Evolutionary conservation across 2,329 filamentous ascomycete genomes (phyloP).

Genomic region (Aureobasidium subglaciale): DNA sequence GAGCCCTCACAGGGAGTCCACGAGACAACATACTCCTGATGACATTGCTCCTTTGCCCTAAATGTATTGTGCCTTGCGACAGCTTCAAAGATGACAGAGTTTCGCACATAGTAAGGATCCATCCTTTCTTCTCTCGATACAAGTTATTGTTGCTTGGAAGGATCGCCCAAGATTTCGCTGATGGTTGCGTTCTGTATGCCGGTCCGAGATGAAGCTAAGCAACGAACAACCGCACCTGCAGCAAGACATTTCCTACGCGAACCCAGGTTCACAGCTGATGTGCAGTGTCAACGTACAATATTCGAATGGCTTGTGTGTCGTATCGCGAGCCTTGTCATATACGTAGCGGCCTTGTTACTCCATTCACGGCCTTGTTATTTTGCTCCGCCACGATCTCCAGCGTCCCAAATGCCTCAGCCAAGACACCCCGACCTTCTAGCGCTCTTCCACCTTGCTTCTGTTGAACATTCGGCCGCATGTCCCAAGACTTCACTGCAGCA

Average conservation of each 20-base stretch:
- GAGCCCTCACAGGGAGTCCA: too few relatives aligned
- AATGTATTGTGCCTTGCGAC: too few relatives aligned
- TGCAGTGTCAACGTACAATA: neutral
- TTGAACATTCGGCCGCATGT: neutral
- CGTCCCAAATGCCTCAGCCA: neutral
- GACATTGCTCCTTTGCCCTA: too few relatives aligned
- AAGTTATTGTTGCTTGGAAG: too few relatives aligned
- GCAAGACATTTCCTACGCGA: too few relatives aligned
- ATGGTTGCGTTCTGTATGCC: neutral
- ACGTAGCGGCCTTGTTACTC: neutral
- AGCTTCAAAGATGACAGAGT: too few relatives aligned
- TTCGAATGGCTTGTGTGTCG: neutral
- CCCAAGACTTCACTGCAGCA: neutral
- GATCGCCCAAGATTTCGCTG: too few relatives aligned
- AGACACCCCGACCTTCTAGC: conserved; percentile 11
- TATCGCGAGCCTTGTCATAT: neutral
- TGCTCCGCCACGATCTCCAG: conserved; percentile 9
- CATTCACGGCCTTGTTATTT: conserved; percentile 1
- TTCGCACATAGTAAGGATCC: too few relatives aligned
- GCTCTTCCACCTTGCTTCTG: conserved; percentile 8
- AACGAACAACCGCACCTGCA: neutral
- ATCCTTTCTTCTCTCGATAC: too few relatives aligned
- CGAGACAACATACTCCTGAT: too few relatives aligned
- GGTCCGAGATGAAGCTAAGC: neutral
- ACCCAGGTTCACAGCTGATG: neutral